Percentiles rank a stretch among this genome's conserved stretches.
These are phyloP conservation scores for Aspergillus panamensis DNA, from an alignment of 495 filamentous ascomycete species.

Conservation along the genomic window DNA sequence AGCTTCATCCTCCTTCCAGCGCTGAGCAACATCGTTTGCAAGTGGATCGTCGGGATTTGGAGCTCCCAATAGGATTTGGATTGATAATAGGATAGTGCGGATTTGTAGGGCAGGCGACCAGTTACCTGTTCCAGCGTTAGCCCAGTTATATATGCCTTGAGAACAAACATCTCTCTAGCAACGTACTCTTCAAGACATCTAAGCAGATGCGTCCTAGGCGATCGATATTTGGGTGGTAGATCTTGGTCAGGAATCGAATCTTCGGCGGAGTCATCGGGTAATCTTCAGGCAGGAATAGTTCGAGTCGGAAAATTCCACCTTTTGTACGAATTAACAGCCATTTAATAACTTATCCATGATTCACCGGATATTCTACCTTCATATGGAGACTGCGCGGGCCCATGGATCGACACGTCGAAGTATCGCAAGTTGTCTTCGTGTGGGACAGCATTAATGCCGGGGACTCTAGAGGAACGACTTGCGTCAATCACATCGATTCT, in stretches of 20 bases:
- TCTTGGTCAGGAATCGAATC: slow-evolving; percentile 97
- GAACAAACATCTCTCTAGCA: not conserved
- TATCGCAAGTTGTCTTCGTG: slow-evolving; percentile 98
- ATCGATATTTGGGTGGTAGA: slow-evolving; percentile 99
- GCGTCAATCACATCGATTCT: slow-evolving; percentile 7
- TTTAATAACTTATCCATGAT: not conserved
- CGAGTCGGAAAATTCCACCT: slow-evolving; percentile 96
- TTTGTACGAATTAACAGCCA: slow-evolving; percentile 21
- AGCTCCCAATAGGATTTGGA: slow-evolving; percentile 92
- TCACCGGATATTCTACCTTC: slow-evolving; percentile 55
- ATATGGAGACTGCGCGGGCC: slow-evolving; percentile 90
- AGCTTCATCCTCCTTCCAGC: slow-evolving; percentile 93
- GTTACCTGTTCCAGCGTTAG: slow-evolving; percentile 63
- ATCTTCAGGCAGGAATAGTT: slow-evolving; percentile 98
- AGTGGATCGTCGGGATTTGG: slow-evolving; percentile 97
- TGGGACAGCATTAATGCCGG: slow-evolving; percentile 94
- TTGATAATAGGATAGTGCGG: slow-evolving; percentile 93
- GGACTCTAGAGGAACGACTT: slow-evolving; percentile 57
- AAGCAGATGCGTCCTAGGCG: slow-evolving; percentile 95
- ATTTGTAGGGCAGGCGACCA: slow-evolving; percentile 99
- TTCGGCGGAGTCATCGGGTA: slow-evolving; percentile 99
- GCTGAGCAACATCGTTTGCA: slow-evolving; percentile 95
- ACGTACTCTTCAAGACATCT: slow-evolving; percentile 91
- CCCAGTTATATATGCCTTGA: not conserved
- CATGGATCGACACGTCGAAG: slow-evolving; percentile 95